phyloP scores from a whole-genome alignment of 345 rosid genomes.

The Eucalyptus pauciflora region DNA sequence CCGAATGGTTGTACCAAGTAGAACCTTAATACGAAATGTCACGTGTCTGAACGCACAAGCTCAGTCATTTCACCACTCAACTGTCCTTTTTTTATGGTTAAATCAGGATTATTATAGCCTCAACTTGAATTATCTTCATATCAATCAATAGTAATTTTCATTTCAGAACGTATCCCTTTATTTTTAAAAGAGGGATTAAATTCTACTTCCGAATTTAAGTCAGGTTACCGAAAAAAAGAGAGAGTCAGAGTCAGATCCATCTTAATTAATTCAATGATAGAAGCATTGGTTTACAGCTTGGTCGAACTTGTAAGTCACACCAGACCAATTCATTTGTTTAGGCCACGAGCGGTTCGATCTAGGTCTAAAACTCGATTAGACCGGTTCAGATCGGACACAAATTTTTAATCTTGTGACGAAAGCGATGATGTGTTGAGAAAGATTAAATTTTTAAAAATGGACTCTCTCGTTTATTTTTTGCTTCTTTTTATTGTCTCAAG shows the following conservation, averaged over 20 bases:
- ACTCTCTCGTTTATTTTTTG: neutral
- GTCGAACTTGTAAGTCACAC: neutral
- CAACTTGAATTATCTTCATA: neutral
- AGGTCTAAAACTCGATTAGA: neutral
- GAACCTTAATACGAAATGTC: neutral
- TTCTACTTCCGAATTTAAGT: neutral
- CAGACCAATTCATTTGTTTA: neutral
- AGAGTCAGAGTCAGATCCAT: neutral
- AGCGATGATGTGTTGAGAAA: neutral
- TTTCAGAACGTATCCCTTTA: neutral
- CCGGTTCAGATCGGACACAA: neutral
- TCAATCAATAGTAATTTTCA: neutral
- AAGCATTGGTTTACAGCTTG: neutral
- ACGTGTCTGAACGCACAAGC: accelerated
- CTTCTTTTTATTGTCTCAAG: neutral
- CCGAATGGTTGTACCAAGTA: neutral
- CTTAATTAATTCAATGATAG: neutral
- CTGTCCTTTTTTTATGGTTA: neutral
- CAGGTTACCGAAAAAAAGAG: neutral
- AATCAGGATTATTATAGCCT: neutral
- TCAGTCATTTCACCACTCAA: neutral
- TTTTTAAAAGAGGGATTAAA: neutral
- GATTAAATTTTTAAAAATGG: neutral
- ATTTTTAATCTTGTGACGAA: neutral
- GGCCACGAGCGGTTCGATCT: neutral